Percentiles rank a stretch among this genome's conserved stretches.
Conservation (phyloP, 192 early-diverging fungal genomes). For the Linnemannia hyalina region DNA sequence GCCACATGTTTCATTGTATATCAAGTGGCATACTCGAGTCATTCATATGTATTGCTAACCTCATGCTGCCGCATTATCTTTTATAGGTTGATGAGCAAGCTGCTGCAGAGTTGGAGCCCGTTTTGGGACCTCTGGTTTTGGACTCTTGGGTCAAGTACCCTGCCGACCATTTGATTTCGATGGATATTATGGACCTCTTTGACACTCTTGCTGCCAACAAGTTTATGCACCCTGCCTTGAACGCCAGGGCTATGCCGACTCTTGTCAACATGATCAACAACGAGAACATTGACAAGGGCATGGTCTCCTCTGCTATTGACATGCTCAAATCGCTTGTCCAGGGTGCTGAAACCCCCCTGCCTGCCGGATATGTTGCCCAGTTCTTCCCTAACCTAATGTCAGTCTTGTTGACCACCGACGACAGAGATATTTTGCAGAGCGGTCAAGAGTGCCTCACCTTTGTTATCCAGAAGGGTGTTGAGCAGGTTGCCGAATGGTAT, state of each 20-base stretch:
- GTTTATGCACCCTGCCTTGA: constrained; percentile 73
- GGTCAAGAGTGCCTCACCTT: constrained; percentile 87
- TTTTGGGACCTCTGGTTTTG: constrained; percentile 79
- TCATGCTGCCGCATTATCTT: background rate
- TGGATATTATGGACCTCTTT: constrained; percentile 84
- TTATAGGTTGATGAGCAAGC: constrained; percentile 75
- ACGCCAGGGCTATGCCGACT: constrained; percentile 79
- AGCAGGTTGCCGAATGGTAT: constrained; percentile 83
- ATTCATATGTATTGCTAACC: background rate
- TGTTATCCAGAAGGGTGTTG: constrained; percentile 83
- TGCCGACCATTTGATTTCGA: constrained; percentile 80
- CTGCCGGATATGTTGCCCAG: constrained; percentile 74
- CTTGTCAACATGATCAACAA: constrained; percentile 59
- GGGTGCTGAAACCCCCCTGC: constrained; percentile 79
- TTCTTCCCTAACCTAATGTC: constrained; percentile 89
- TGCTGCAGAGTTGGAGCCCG: constrained; percentile 80
- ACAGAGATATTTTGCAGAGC: constrained; percentile 88
- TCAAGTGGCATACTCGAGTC: background rate
- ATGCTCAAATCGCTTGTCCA: constrained; percentile 80
- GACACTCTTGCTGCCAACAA: constrained; percentile 79
- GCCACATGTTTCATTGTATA: background rate
- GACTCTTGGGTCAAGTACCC: constrained; percentile 86
- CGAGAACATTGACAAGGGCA: constrained; percentile 47
- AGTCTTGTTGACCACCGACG: constrained; percentile 74
- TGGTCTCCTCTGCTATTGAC: constrained; percentile 74